Evolutionary conservation across 208 protist species (phyloP).

Genomic region (Trypanosoma congolense): DNA sequence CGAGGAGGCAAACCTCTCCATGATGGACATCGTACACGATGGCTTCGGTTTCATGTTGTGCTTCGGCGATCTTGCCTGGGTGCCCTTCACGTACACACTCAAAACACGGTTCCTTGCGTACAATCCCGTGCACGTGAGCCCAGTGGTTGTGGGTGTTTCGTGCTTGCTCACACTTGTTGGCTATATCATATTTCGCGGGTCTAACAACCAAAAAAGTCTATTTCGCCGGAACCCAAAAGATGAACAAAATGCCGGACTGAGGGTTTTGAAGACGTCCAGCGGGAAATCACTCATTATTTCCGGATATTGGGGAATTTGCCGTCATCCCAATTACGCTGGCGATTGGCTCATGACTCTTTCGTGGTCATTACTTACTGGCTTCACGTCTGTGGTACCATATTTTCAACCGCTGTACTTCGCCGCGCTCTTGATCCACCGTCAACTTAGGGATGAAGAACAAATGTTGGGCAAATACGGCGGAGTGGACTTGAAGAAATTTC

Average conservation of each 20-base stretch:
- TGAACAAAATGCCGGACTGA: constrained; percentile 53
- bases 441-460: constrained; percentile 88
- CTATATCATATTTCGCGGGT: constrained; percentile 79
- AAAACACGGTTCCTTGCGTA: constrained; percentile 90
- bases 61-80: constrained; percentile 94
- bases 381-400: constrained; percentile 74
- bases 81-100: constrained; percentile 94
- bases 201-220: constrained; percentile 84
- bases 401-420: constrained; percentile 94
- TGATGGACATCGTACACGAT: constrained; percentile 96
- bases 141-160: constrained; percentile 38
- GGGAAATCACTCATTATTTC: constrained; percentile 89
- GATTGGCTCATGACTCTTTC: constrained; percentile 89
- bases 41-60: constrained; percentile 96
- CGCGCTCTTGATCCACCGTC: constrained; percentile 90
- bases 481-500: constrained; percentile 90
- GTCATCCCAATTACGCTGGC: constrained; percentile 96
- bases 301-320: constrained; percentile 95
- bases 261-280: constrained; percentile 71
- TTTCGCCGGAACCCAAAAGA: constrained; percentile 78
- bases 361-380: constrained; percentile 63
- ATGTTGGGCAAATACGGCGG: constrained; percentile 92
- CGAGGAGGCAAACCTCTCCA: constrained; percentile 91
- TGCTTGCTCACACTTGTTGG: constrained; percentile 38
- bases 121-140: constrained; percentile 44